Conservation (phyloP, 352 stramenopile species). For the Phytophthora brassicae region DNA sequence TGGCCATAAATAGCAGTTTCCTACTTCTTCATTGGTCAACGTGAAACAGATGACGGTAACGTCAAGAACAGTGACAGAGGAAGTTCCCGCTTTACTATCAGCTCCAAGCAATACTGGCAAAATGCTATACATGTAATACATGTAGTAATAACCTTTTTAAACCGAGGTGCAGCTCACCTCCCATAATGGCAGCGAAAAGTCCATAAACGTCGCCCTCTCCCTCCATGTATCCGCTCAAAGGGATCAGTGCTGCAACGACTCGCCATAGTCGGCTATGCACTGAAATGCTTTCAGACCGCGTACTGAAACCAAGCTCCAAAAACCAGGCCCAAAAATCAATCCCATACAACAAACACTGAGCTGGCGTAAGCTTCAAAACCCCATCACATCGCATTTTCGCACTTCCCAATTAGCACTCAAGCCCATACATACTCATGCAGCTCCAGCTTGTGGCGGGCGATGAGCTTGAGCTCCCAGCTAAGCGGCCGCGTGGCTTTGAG, state of each 20-base stretch:
- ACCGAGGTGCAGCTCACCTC: no score
- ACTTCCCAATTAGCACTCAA: slow-evolving; percentile 20
- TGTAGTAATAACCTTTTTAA: no score
- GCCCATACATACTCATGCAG: slow-evolving; percentile 19
- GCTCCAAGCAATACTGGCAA: no score
- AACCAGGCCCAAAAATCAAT: slow-evolving; percentile 36
- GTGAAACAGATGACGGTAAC: background rate
- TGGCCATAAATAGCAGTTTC: background rate
- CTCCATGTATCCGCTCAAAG: background rate
- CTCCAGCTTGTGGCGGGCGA: slow-evolving; percentile 35
- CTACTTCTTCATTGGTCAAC: background rate
- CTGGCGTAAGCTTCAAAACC: slow-evolving; percentile 29
- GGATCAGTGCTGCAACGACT: slow-evolving; percentile 5
- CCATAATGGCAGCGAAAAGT: no score
- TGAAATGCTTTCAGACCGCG: slow-evolving; percentile 17
- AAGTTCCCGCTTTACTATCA: no score
- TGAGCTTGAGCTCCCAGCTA: slow-evolving; percentile 13
- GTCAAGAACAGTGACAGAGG: no score
- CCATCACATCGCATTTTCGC: slow-evolving; percentile 23
- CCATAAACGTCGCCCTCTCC: background rate
- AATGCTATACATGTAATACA: no score
- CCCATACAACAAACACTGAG: slow-evolving; percentile 32
- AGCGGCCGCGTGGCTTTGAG: slow-evolving; percentile 40
- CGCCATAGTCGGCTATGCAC: slow-evolving; percentile 10
- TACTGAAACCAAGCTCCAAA: slow-evolving; percentile 39